These are phyloP conservation scores for Yamadazyma atlantica DNA, from an alignment of 1,139 yeast genomes.

Conservation along the genomic window DNA sequence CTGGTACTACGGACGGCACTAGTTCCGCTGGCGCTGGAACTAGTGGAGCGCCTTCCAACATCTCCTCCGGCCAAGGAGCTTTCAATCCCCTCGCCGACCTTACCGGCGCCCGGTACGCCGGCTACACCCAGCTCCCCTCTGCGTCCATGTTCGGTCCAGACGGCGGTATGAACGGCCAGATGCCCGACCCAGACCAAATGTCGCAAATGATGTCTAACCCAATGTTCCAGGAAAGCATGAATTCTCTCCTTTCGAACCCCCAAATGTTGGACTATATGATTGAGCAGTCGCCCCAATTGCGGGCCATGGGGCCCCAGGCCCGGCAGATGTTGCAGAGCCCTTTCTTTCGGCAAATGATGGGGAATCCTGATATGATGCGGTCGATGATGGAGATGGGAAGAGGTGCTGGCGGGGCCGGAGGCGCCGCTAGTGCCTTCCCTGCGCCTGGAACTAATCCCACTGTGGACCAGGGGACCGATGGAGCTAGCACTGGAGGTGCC, in stretches of 20 bases:
- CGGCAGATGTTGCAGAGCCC: slow-evolving; percentile 86
- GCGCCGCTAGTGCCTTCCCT: slow-evolving; percentile 42
- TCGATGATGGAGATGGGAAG: slow-evolving; percentile 76
- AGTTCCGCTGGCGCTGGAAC: slow-evolving; percentile 15
- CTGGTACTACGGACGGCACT: slow-evolving; percentile 18
- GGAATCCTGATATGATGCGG: slow-evolving; percentile 84
- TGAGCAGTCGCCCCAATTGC: slow-evolving; percentile 77
- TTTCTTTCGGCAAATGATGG: slow-evolving; percentile 76
- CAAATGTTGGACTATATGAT: slow-evolving; percentile 84
- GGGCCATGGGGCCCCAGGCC: slow-evolving; percentile 87
- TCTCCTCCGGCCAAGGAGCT: slow-evolving; percentile 86
- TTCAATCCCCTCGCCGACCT: slow-evolving; percentile 88
- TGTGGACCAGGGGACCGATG: slow-evolving; percentile 23
- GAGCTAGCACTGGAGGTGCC: slow-evolving; percentile 14
- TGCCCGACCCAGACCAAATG: slow-evolving; percentile 76
- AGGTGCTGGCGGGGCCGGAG: slow-evolving; percentile 21
- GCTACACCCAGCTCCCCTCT: slow-evolving; percentile 82
- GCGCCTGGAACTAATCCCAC: slow-evolving; percentile 54
- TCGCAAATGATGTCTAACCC: slow-evolving; percentile 78
- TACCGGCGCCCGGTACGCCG: slow-evolving; percentile 96
- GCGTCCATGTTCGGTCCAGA: slow-evolving; percentile 94
- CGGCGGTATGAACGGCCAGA: slow-evolving; percentile 72
- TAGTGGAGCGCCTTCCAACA: slow-evolving; percentile 59
- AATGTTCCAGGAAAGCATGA: slow-evolving; percentile 75
- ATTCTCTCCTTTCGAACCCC: slow-evolving; percentile 73